Evolutionary conservation across 2,329 filamentous ascomycete species (phyloP).

Genomic region (Tolypocladium nubicola): DNA sequence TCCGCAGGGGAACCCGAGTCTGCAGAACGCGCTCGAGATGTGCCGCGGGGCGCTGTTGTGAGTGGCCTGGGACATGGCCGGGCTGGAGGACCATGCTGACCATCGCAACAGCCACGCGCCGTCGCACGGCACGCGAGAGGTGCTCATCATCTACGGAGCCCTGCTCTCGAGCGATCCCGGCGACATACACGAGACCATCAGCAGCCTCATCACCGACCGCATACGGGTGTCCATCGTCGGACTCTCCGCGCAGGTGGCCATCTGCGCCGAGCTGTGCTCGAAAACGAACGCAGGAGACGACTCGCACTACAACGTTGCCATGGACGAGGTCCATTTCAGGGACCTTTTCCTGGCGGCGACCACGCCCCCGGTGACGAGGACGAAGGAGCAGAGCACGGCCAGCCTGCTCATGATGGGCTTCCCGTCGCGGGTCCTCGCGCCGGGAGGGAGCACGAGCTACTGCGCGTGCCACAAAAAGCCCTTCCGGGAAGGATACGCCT

Average conservation of each 20-base stretch:
- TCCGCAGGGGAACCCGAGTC: slow-evolving; percentile 62
- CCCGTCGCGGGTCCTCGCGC: slow-evolving; percentile 71
- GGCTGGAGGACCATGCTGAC: slow-evolving; percentile 3
- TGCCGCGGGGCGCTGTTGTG: slow-evolving; percentile 82
- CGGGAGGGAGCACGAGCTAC: slow-evolving; percentile 53
- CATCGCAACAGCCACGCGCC: slow-evolving; percentile 60
- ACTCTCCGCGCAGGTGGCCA: slow-evolving; percentile 80
- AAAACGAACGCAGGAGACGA: slow-evolving; percentile 76
- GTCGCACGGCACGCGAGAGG: slow-evolving; percentile 84
- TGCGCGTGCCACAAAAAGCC: slow-evolving; percentile 88
- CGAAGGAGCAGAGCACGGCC: slow-evolving; percentile 44
- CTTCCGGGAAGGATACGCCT: slow-evolving; percentile 76
- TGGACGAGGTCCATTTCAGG: slow-evolving; percentile 67
- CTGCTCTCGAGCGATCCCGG: slow-evolving; percentile 85
- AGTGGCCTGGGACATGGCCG: slow-evolving; percentile 10
- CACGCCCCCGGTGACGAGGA: slow-evolving; percentile 75
- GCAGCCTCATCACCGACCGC: slow-evolving; percentile 64
- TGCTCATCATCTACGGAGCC: slow-evolving; percentile 85
- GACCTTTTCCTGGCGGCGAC: slow-evolving; percentile 84
- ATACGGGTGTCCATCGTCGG: slow-evolving; percentile 86
- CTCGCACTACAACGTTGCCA: slow-evolving; percentile 68
- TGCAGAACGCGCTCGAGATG: slow-evolving; percentile 97
- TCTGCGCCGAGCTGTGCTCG: slow-evolving; percentile 82
- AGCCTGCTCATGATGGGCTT: slow-evolving; percentile 96
- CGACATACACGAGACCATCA: slow-evolving; percentile 88